phyloP scores from a whole-genome alignment of 495 filamentous ascomycete genomes.

The Podospora comata region DNA sequence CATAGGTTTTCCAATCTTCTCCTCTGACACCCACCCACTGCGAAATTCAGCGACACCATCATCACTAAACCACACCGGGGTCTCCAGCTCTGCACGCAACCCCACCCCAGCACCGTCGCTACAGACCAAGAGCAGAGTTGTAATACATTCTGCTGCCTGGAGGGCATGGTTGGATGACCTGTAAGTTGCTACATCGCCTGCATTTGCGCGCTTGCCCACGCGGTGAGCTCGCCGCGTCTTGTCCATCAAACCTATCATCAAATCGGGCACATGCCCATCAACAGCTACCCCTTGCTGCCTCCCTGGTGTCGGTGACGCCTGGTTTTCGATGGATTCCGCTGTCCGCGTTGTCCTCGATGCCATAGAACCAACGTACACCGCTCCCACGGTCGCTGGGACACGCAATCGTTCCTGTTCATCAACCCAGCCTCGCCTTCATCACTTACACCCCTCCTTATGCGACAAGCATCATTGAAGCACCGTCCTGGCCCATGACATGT shows the following conservation, averaged over 20 bases:
- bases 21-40: constrained; percentile 36
- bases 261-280: constrained; percentile 41
- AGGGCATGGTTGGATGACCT: constrained; percentile 34
- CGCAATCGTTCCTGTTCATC: constrained; percentile 43
- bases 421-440: constrained; percentile 46
- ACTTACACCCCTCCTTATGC: constrained; percentile 43
- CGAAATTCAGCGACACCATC: constrained; percentile 39
- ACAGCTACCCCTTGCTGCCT: constrained; percentile 28
- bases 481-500: constrained; percentile 18
- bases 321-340: constrained; percentile 35
- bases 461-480: constrained; percentile 41
- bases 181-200: constrained; percentile 34
- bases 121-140: constrained; percentile 16
- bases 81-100: constrained; percentile 26
- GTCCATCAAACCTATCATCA: constrained; percentile 43
- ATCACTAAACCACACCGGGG: constrained; percentile 33
- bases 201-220: constrained; percentile 18
- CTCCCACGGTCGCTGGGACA: constrained; percentile 25
- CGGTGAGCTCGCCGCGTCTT: constrained; percentile 30
- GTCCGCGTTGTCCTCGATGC: constrained; percentile 30
- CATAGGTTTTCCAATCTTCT: constrained; percentile 34
- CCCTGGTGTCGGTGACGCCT: constrained; percentile 31
- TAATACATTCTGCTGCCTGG: constrained; percentile 30
- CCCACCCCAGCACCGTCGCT: constrained; percentile 25
- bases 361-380: constrained; percentile 16